Evolutionary conservation across 139 green algal genomes (phyloP).

Genomic region (Spirogloea muscicola): DNA sequence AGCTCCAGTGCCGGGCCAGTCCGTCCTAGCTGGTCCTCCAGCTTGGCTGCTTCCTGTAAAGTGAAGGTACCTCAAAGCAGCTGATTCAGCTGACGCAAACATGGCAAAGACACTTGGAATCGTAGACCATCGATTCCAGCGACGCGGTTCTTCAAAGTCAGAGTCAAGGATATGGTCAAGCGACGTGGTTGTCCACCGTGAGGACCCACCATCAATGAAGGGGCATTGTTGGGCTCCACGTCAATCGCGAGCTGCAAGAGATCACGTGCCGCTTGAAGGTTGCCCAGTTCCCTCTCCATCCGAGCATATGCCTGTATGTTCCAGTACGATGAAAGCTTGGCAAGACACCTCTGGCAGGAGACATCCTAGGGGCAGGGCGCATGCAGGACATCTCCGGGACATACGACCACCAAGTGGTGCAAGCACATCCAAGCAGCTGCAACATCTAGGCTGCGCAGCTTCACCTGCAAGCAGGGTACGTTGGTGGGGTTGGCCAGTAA

Average conservation of each 20-base stretch:
- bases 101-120: not conserved
- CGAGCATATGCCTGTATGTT: conserved; percentile 24
- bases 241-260: conserved; percentile 1
- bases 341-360: too few species aligned
- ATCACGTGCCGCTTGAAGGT: not conserved
- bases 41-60: conserved; percentile 12
- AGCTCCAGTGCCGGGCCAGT: not conserved
- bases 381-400: too few species aligned
- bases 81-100: not conserved
- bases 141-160: not conserved
- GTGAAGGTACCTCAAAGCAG: too few species aligned
- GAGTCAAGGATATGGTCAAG: not conserved
- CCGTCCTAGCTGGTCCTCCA: conserved; percentile 16
- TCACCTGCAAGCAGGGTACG: conserved; percentile 16
- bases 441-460: too few species aligned
- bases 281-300: conserved; percentile 26
- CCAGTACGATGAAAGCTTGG: too few species aligned
- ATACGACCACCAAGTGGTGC: too few species aligned
- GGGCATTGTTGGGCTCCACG: conserved; percentile 16
- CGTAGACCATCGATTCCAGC: not conserved
- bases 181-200: not conserved
- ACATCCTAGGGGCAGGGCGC: too few species aligned
- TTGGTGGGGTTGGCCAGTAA: not conserved
- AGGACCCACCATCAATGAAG: conserved; percentile 6
- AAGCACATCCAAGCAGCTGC: too few species aligned